Evolutionary conservation across 2,329 filamentous ascomycete genomes (phyloP), one percentile per base, ranked within the genome.

Genomic region (Hypoxylon sp.): DNA sequence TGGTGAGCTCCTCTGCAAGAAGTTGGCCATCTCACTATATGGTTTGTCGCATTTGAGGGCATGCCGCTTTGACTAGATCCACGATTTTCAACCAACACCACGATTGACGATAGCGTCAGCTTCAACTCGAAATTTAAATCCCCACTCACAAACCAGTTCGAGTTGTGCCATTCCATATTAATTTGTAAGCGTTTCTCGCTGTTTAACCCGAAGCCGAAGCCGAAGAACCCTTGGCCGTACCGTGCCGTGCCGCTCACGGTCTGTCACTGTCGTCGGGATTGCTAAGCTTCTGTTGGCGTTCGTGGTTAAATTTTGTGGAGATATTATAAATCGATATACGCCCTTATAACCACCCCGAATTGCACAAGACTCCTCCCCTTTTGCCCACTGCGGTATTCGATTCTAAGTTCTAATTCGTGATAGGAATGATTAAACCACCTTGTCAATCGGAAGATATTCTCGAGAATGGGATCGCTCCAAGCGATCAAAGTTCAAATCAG

Each of bases 291-390:
- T 22, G 6, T 61, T 46, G 26, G 14, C 26, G n/a, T 22, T 13
- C 47, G 59, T 10, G 48, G 62, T 64, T 17, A 47, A 50, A 59
- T 58, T 51, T 24, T 35, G 13, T 37, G 33, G 42, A 42, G 48
- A 47, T 53, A 58, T 46, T 52, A 39, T 53, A 58, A 29, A 31
- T 63, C 13, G 44, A 42, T 42, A 39, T 59, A 60, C 9, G 50
- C 46, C 35, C 31, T 51, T 31, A 55, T 54, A 46, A 19, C 26
- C n/a, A n/a, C 47, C 31, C 58, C 5, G 22, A 13, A 33, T 39
- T 22, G n/a, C 37, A 17, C 57, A 10, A n/a, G 26, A 11, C 31
- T n/a, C 9, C 29, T 22, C 22, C 11, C 24, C 13, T 11, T 29
- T 46, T 14, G 8, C 17, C 26, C 13, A n/a, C 14, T 13, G 8